Base-by-base conservation (phyloP, 352 stramenopile species). In the Phytopythium delawarense region DNA sequence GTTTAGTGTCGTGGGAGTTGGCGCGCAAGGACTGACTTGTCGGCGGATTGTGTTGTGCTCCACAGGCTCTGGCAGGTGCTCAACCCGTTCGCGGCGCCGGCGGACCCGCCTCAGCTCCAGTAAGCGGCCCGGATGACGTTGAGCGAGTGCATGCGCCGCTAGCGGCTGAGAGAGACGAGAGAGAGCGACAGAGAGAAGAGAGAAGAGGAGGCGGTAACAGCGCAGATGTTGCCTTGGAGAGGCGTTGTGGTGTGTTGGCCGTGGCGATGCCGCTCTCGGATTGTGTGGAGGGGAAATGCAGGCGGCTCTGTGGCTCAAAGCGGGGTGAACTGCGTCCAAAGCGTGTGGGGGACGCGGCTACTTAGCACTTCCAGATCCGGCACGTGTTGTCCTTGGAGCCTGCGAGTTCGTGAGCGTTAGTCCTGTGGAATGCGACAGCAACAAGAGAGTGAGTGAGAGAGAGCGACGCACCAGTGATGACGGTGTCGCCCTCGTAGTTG, bases 401-500 rank as follows among this genome's bases (percentile, higher is more conserved):
- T 91, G 34, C 34, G 39, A 21, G 21, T n/a, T 18, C 58, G 32
- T 21, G 54, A 54, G 21, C 32, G 15, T 65, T 11, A 69, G 40
- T 57, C 28, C 46, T 39, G 2, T 8, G 42, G 16, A 18, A 25
- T 9, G 16, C 4, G 34, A 9, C 1, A 25, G 2, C 25, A 28
- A 28, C 25, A 28, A 28, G 25, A 28, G 25, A 28, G n/a, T n/a
- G n/a, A n/a, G n/a, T n/a, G 25, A 28, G 25, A 28, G 23, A 15
- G n/a, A n/a, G 44, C 42, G n/a, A 0, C 72, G 88, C 58, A 98
- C 94, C 94, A 65, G 93, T 98, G 66, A 98, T 98, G 66, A 98
- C 96, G n/a, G 93, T 98, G 72, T 98, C 92, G 21, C 94, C 95
- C 71, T 97, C 87, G 69, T 98, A 98, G 77, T 98, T 98, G 83